Base-by-base conservation (phyloP, 1,139 yeast genomes). In the Suhomyces coccinellae region DNA sequence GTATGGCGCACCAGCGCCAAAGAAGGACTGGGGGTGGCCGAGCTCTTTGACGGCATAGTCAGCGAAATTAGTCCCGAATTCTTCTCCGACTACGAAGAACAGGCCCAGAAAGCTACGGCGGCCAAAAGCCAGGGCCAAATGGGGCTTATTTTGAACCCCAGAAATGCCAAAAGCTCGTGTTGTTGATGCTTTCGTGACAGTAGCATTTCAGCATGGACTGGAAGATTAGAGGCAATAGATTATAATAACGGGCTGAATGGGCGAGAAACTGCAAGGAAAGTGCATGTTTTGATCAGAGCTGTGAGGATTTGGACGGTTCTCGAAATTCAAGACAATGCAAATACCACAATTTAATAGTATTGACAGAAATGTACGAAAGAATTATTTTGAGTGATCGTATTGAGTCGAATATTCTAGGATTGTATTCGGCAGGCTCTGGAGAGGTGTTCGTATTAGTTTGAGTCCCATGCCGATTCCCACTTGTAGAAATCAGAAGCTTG, bases 1-100 rank as follows among this genome's bases (percentile, higher is more conserved):
- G 54, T 67, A 15, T 66, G 65, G 48, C 46, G 56, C 29, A 75
- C 82, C 3, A 77, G 83, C 58, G 76, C 83, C 12, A 77, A 74
- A 52, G 55, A 66, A 2, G 80, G 80, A 24, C 56, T 59, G 1
- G 82, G 82, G 0, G 61, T 80, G 3, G 36, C 40, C 0, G 73
- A 67, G 24, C 49, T 79, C 28, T 80, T 80, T 54, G 68, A 71
- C 41, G 57, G 60, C 24, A 65, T 79, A 2, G 63, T 75, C 2
- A 68, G 67, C 12, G 66, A 57, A 11, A 78, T 88, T 1, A 75
- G 71, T 27, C 75, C 69, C 6, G 49, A 38, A 40, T 50, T 51
- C 40, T 54, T 54, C 28, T 36, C 31, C 3, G 48, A 48, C 24
- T 45, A 47, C 31, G 16, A 30, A 29, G 35, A 44, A 22, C 32